phyloP scores from a whole-genome alignment of 1,284 basidiomycete species.

The Earliella scabrosa region DNA sequence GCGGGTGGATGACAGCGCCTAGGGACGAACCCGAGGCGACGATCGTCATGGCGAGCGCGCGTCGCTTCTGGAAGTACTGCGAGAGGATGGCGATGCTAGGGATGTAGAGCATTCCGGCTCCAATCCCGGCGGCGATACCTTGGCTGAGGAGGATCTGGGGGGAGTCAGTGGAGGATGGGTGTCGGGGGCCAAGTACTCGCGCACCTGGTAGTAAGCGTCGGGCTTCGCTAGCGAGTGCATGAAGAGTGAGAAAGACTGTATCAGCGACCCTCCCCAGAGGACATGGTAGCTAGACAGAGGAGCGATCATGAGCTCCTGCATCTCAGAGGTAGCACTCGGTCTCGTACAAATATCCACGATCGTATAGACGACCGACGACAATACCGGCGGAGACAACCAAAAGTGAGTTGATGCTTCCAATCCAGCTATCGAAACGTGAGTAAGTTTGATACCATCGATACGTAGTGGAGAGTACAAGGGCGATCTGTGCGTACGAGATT shows the following conservation, averaged over 20 bases:
- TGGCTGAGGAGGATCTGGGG: conserved; percentile 30
- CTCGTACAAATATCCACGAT: conserved; percentile 32
- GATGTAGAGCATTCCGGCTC: conserved; percentile 46
- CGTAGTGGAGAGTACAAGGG: too few relatives aligned
- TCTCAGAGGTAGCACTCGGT: too few relatives aligned
- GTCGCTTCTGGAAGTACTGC: conserved; percentile 48
- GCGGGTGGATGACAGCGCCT: conserved; percentile 50
- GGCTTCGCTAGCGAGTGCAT: conserved; percentile 37
- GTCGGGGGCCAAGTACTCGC: not conserved
- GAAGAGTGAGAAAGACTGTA: conserved; percentile 27
- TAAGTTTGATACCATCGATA: too few relatives aligned
- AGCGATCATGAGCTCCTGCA: not conserved
- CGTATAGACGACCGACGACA: conserved; percentile 34
- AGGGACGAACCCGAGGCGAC: conserved; percentile 39
- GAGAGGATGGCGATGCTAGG: conserved; percentile 44
- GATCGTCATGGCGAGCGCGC: conserved; percentile 53
- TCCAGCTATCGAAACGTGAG: conserved; percentile 41
- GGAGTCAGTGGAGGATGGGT: not conserved
- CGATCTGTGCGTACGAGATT: conserved; percentile 33
- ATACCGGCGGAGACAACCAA: conserved; percentile 36
- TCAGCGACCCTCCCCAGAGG: conserved; percentile 12
- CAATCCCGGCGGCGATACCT: conserved; percentile 48
- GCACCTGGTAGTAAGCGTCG: conserved; percentile 31
- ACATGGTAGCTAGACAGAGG: conserved; percentile 8
- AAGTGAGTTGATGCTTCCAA: conserved; percentile 45